phyloP scores from a whole-genome alignment of 73 alveolate genomes.

The Paramecium caudatum region DNA sequence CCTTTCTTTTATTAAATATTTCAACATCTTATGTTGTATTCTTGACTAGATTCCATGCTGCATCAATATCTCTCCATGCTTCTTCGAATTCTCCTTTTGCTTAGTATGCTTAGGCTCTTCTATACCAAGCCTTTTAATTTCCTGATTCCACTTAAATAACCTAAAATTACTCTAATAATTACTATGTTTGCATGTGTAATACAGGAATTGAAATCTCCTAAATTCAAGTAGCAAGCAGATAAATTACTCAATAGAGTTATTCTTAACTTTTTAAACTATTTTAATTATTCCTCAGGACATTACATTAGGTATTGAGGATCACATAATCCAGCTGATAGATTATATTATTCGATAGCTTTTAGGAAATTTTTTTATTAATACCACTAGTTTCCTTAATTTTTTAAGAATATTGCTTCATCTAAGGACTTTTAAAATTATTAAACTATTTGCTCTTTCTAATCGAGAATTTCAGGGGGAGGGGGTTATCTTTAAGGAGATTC shows the following conservation, averaged over 20 bases:
- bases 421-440: slow-evolving; percentile 15
- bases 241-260: background rate
- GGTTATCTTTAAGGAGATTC: background rate
- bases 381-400: slow-evolving; percentile 52
- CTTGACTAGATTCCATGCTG: slow-evolving; percentile 5
- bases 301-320: background rate
- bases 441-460: background rate
- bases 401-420: slow-evolving; percentile 44
- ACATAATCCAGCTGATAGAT: background rate
- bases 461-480: background rate
- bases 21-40: slow-evolving; percentile 33
- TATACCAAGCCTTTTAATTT: slow-evolving; percentile 36
- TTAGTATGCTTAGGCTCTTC: slow-evolving; percentile 59
- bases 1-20: slow-evolving; percentile 38
- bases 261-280: background rate
- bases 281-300: slow-evolving; percentile 23
- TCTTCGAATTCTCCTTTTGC: slow-evolving; percentile 41
- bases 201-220: background rate
- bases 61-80: slow-evolving; percentile 60
- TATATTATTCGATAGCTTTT: background rate
- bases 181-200: slow-evolving; percentile 35
- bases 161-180: background rate
- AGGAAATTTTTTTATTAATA: background rate
- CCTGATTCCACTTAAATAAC: background rate
- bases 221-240: slow-evolving; percentile 49